These are phyloP conservation scores for Euryodendron excelsum DNA, from an alignment of 148 eudicot species.

Conservation along the genomic window DNA sequence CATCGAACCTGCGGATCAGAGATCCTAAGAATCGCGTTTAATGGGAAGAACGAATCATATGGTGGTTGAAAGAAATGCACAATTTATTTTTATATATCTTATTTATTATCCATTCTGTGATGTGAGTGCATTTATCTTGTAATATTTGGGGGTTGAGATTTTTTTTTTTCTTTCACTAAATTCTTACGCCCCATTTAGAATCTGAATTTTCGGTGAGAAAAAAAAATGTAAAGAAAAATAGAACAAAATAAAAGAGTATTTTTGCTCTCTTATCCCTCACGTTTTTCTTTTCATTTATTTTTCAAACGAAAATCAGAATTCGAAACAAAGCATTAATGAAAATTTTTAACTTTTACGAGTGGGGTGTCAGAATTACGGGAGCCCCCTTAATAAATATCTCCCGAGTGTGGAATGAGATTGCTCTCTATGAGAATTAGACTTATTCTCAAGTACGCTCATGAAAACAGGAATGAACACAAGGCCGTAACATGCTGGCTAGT, in stretches of 20 bases:
- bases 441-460: background rate
- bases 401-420: background rate
- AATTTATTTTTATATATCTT: background rate
- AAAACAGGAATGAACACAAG: background rate
- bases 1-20: too few relatives aligned
- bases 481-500: background rate
- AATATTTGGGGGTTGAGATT: background rate
- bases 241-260: too few relatives aligned
- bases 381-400: background rate
- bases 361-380: background rate
- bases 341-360: background rate
- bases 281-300: too few relatives aligned
- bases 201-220: too few relatives aligned
- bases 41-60: background rate
- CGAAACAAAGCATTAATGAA: background rate
- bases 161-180: too few relatives aligned
- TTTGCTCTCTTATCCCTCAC: too few relatives aligned
- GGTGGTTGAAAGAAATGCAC: background rate
- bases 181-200: too few relatives aligned
- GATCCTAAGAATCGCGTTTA: too few relatives aligned
- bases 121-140: background rate
- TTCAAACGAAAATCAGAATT: too few relatives aligned
- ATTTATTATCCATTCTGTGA: background rate
- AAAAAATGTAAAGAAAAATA: too few relatives aligned
- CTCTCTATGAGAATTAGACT: background rate